Evolutionary conservation across 2,329 filamentous ascomycete genomes (phyloP).

Genomic region (Xylogone sp.): DNA sequence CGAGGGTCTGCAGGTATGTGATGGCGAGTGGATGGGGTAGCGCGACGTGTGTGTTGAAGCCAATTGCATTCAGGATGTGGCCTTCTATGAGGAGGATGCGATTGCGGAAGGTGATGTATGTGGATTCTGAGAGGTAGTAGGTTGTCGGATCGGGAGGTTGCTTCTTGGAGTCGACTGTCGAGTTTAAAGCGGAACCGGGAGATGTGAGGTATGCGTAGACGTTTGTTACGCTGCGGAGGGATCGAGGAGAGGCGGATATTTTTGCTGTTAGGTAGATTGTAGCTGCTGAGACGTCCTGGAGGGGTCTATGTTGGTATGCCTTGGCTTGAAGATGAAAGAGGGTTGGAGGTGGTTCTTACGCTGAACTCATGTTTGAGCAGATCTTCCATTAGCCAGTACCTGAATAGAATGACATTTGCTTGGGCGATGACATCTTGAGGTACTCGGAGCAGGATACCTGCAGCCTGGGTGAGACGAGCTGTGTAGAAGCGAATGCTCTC

Average conservation of each 20-base stretch:
- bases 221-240: constrained; percentile 76
- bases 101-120: constrained; percentile 62
- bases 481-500: constrained; percentile 69
- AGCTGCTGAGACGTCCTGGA: constrained; percentile 76
- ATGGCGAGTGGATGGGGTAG: constrained; percentile 83
- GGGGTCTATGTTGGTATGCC: too few species aligned
- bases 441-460: constrained; percentile 75
- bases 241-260: constrained; percentile 71
- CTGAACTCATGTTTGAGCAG: constrained; percentile 54
- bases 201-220: constrained; percentile 80
- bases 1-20: constrained; percentile 88
- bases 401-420: constrained; percentile 75
- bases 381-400: constrained; percentile 66
- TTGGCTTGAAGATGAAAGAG: too few species aligned
- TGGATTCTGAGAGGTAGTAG: constrained; percentile 70
- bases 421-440: constrained; percentile 84
- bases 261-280: constrained; percentile 80
- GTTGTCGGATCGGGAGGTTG: constrained; percentile 38
- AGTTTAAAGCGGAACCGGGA: constrained; percentile 39
- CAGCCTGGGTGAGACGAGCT: constrained; percentile 71
- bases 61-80: constrained; percentile 68
- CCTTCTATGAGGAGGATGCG: constrained; percentile 72
- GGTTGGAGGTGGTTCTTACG: constrained; percentile 11
- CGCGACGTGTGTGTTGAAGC: constrained; percentile 80
- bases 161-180: constrained; percentile 6